Evolutionary conservation across 2,329 filamentous ascomycete genomes (phyloP), one percentile per base, ranked within the genome.

Genomic region (Fusarium sarcochroum): DNA sequence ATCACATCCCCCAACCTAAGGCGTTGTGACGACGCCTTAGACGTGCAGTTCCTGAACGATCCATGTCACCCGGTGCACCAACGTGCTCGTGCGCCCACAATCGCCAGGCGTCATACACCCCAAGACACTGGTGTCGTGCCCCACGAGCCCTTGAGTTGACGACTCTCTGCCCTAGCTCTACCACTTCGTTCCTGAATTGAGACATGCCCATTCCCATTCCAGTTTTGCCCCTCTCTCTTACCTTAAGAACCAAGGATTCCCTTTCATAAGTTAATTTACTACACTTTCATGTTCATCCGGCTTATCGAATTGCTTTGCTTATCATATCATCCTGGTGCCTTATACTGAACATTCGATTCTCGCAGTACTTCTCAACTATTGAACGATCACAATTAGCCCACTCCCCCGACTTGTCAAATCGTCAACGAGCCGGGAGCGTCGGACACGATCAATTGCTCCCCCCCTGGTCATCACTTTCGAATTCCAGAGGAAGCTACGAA

Each of bases 301-400:
- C 56, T 60, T 44, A 48, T 51, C 48, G 34, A 34, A 49, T 51
- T 38, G 47, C 17, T 51, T 37, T 51, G 21, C 61, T 32, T 54
- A 38, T 55, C 32, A 40, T 53, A 37, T 37, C 11, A 44, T 32
- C 25, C 32, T 58, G 25, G 32, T 59, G 38, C 64, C 49, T 46
- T 25, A n/a, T 73, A 56, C 71, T 75, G 63, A 72, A 53, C 35
- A 42, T 51, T 32, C 35, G 40, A 44, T 30, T 37, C 37, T 52
- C 61, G 40, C 77, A 93, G 87, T 93, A 91, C 80, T 93, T 93
- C 80, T 92, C 90, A 32, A 90, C 88, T 9, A 84, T 91, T 66
- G 91, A 93, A 79, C 87, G 90, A 59, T 84, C 92, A 60, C 87
- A 88, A 72, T 88, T 93, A 76, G 86, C 86, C 50, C 88, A 89